These are phyloP conservation scores for Liriodendron chinense DNA, from an alignment of 164 flowering plant species.

Conservation along the genomic window DNA sequence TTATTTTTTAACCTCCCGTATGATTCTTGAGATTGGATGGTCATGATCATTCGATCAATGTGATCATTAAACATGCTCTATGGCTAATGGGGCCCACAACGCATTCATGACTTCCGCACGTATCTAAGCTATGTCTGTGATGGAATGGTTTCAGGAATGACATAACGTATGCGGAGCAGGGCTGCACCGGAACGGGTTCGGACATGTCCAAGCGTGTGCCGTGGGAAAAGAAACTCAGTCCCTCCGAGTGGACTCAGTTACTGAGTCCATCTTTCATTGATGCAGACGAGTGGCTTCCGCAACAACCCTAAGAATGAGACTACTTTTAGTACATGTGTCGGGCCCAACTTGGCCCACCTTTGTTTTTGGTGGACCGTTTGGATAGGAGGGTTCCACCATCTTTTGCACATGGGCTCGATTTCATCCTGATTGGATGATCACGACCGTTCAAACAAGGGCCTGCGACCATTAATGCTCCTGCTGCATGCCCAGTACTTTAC, in stretches of 20 bases:
- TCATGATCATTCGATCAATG: neutral
- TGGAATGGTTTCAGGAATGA: neutral
- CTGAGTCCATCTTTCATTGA: neutral
- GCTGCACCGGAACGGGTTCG: slow-evolving; percentile 6
- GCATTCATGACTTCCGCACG: neutral
- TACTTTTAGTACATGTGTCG: neutral
- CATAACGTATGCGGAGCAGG: neutral
- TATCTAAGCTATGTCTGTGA: neutral
- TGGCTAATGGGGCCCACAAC: neutral
- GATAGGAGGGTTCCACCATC: neutral
- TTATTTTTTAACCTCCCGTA: too few relatives aligned
- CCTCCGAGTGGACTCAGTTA: neutral
- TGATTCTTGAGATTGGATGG: neutral
- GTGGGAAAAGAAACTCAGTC: slow-evolving; percentile 4
- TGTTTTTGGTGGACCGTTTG: neutral
- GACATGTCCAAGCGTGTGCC: slow-evolving; percentile 8
- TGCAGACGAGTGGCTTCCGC: neutral
- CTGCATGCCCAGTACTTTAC: neutral
- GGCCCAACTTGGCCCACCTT: neutral
- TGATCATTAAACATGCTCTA: neutral
- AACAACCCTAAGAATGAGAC: neutral
- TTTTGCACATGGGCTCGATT: neutral
- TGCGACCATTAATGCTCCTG: neutral
- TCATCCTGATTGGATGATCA: neutral
- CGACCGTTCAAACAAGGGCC: neutral